These are phyloP conservation scores for Aspergillus ellipticus DNA, from an alignment of 495 filamentous ascomycete species.

Conservation along the genomic window DNA sequence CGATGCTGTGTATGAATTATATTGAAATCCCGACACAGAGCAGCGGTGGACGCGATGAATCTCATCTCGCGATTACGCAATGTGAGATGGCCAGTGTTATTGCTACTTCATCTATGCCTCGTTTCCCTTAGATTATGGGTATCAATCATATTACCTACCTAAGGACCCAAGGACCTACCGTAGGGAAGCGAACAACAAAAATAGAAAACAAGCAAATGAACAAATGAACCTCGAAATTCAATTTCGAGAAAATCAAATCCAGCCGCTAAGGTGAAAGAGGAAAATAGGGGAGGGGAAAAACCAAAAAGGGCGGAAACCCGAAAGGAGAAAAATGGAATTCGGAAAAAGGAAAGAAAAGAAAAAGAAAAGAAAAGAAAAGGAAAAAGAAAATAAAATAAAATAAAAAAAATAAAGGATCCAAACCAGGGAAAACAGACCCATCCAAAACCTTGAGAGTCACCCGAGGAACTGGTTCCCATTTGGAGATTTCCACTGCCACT, in stretches of 20 bases:
- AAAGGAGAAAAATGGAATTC: constrained; percentile 10
- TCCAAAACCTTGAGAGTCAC: constrained; percentile 25
- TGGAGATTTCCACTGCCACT: constrained; percentile 26
- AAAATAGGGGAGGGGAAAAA: constrained; percentile 8
- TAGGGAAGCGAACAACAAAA: constrained; percentile 6
- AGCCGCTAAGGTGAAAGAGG: constrained; percentile 4
- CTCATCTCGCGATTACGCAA: neutral
- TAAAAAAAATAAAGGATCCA: constrained; percentile 5
- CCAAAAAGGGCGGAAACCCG: constrained; percentile 11
- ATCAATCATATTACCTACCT: constrained; percentile 1
- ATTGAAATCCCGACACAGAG: neutral
- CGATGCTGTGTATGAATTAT: neutral
- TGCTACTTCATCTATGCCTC: neutral
- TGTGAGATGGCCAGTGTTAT: neutral
- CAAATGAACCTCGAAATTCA: constrained; percentile 4
- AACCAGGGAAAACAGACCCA: constrained; percentile 20
- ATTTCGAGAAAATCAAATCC: constrained; percentile 7
- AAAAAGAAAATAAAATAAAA: constrained; percentile 14
- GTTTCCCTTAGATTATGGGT: neutral
- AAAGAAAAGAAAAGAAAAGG: constrained; percentile 14
- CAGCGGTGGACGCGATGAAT: neutral
- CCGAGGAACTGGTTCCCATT: constrained; percentile 43
- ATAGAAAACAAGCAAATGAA: constrained; percentile 19
- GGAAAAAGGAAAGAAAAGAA: constrained; percentile 10
- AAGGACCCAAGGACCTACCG: too few relatives aligned